Conservation (phyloP, 768 basidiomycete genomes). For the Tephrocybe sp. region DNA sequence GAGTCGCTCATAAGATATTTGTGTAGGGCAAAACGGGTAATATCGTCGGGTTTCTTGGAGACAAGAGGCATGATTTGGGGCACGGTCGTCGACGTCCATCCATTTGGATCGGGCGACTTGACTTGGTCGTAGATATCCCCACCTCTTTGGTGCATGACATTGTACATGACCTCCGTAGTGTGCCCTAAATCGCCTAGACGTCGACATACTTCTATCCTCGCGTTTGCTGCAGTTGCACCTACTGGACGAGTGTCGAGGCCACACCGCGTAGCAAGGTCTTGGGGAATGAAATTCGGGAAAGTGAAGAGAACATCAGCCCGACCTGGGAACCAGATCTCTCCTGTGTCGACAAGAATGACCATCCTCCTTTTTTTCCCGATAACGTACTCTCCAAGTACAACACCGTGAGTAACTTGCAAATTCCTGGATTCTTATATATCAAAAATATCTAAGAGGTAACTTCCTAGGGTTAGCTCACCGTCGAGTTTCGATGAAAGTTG, state of each 20-base stretch:
- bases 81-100: conserved; percentile 57
- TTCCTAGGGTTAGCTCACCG: conserved; percentile 32
- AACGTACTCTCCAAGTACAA: conserved; percentile 31
- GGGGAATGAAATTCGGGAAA: conserved; percentile 53
- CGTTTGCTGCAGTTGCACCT: conserved; percentile 39
- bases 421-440: conserved; percentile 26
- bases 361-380: conserved; percentile 17
- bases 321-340: conserved; percentile 49
- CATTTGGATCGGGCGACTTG: conserved; percentile 39
- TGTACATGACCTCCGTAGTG: conserved; percentile 39
- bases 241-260: conserved; percentile 30
- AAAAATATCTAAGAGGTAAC: conserved; percentile 13
- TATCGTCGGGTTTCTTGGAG: conserved; percentile 28
- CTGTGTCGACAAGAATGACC: conserved; percentile 36
- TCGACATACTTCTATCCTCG: conserved; percentile 64
- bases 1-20: conserved; percentile 58
- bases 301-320: conserved; percentile 56
- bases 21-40: conserved; percentile 51
- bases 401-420: conserved; percentile 24
- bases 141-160: conserved; percentile 22
- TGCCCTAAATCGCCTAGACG: conserved; percentile 53
- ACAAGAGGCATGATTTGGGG: conserved; percentile 48
- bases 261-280: conserved; percentile 46
- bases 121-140: conserved; percentile 44
- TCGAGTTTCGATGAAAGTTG: conserved; percentile 52